Percentiles rank a stretch among this genome's conserved stretches.
phyloP scores from a whole-genome alignment of 1,284 basidiomycete species.

The Golubevia pallescens region DNA sequence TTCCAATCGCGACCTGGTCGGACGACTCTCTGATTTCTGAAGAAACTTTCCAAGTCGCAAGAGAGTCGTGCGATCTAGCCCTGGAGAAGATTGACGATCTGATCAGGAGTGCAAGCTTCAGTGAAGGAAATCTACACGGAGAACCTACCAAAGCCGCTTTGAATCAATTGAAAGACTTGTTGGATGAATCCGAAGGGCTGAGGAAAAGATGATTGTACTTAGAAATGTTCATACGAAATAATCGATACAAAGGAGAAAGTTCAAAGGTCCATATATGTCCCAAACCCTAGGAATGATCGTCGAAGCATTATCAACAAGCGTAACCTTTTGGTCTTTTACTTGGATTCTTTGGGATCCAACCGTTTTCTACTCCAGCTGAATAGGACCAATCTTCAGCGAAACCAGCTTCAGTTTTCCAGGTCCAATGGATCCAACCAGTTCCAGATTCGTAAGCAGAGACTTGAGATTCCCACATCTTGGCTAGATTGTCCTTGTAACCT shows the following conservation, averaged over 20 bases:
- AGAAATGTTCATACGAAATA: too few species aligned
- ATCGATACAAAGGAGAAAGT: too few species aligned
- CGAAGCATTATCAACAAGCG: background rate
- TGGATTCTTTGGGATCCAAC: conserved; percentile 32
- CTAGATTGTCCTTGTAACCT: conserved; percentile 43
- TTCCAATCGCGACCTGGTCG: too few species aligned
- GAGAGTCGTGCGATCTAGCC: background rate
- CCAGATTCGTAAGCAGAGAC: conserved; percentile 35
- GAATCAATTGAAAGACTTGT: background rate
- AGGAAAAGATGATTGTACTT: too few species aligned
- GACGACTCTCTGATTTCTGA: background rate
- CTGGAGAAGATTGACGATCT: background rate
- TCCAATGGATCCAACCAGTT: conserved; percentile 57
- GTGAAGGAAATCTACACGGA: background rate
- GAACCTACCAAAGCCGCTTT: background rate
- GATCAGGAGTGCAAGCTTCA: background rate
- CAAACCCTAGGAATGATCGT: too few species aligned
- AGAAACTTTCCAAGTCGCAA: background rate
- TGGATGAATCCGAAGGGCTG: too few species aligned
- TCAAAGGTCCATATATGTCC: too few species aligned
- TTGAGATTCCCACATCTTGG: conserved; percentile 50
- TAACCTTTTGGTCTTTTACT: background rate
- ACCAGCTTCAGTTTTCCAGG: conserved; percentile 42
- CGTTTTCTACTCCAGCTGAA: conserved; percentile 44
- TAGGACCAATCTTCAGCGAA: conserved; percentile 57